phyloP scores from a whole-genome alignment of 345 rosid genomes.

The Lumnitzera littorea region DNA sequence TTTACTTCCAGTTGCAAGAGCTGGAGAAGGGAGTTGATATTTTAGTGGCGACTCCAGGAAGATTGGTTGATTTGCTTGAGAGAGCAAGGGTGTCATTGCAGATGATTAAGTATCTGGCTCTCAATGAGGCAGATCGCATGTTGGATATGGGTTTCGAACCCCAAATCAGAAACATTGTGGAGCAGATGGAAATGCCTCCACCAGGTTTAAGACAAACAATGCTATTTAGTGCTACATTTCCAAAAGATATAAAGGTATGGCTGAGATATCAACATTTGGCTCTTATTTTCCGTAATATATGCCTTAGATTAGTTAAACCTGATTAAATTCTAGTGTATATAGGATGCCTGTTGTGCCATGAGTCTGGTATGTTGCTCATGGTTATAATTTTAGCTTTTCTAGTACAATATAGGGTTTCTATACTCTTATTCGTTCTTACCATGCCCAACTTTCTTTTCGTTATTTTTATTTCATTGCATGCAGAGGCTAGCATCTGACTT shows the following conservation, averaged over 20 bases:
- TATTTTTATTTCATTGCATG: conserved; percentile 10
- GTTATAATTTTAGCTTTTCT: no score
- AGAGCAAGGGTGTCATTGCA: conserved; percentile 91
- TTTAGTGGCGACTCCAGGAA: conserved; percentile 98
- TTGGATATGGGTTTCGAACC: conserved; percentile 99
- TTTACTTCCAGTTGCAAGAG: conserved; percentile 65
- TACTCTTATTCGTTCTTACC: background rate
- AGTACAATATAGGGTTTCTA: no score
- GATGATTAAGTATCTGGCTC: conserved; percentile 80
- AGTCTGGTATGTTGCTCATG: no score
- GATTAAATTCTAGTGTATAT: no score
- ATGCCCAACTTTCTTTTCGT: background rate
- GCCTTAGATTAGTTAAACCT: no score
- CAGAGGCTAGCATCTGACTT: conserved; percentile 98
- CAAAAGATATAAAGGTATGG: conserved; percentile 83
- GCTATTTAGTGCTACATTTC: conserved; percentile 97
- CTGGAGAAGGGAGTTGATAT: conserved; percentile 96
- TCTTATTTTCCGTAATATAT: background rate
- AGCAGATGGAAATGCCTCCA: conserved; percentile 92
- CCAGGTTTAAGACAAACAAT: conserved; percentile 84
- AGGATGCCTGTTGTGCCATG: no score
- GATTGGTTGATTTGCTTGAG: conserved; percentile 89
- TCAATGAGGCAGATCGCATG: conserved; percentile 98
- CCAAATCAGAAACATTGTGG: conserved; percentile 89
- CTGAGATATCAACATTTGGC: conserved; percentile 1